Evolutionary conservation across 2,329 filamentous ascomycete species (phyloP).

Genomic region (Trichoderma sp.): DNA sequence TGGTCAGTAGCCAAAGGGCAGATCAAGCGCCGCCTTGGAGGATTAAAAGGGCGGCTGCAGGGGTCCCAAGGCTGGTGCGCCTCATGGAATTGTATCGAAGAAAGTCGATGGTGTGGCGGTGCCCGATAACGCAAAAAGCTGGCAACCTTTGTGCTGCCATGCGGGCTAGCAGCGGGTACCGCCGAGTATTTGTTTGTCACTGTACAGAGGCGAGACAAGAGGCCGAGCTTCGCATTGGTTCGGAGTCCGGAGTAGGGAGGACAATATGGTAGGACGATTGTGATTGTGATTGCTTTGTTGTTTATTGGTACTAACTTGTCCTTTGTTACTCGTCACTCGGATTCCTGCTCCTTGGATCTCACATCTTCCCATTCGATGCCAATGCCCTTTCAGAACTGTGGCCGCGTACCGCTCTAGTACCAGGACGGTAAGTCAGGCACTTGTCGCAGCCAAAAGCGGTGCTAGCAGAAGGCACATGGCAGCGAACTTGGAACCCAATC

Average conservation of each 20-base stretch:
- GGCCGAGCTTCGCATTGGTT: neutral
- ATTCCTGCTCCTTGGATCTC: neutral
- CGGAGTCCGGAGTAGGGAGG: neutral
- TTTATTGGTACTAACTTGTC: neutral
- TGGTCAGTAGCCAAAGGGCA: slow-evolving; percentile 15
- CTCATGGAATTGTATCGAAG: slow-evolving; percentile 48
- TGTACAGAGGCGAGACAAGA: neutral
- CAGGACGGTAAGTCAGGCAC: neutral
- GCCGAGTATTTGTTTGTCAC: slow-evolving; percentile 8
- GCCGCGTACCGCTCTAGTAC: neutral
- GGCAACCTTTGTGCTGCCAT: neutral
- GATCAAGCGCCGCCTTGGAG: slow-evolving; percentile 23
- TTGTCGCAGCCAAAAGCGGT: neutral
- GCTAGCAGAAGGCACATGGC: neutral
- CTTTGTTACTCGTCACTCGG: neutral
- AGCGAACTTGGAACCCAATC: neutral
- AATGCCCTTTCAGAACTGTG: neutral
- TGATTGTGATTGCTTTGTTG: neutral
- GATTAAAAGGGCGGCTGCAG: slow-evolving; percentile 37
- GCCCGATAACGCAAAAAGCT: slow-evolving; percentile 24
- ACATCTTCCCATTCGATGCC: neutral
- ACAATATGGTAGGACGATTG: neutral
- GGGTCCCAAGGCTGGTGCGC: slow-evolving; percentile 36
- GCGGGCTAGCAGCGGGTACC: slow-evolving; percentile 9
- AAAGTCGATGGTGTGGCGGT: slow-evolving; percentile 45